Evolutionary conservation across 2,329 filamentous ascomycete genomes (phyloP).

Genomic region (Cladosporium sp.): DNA sequence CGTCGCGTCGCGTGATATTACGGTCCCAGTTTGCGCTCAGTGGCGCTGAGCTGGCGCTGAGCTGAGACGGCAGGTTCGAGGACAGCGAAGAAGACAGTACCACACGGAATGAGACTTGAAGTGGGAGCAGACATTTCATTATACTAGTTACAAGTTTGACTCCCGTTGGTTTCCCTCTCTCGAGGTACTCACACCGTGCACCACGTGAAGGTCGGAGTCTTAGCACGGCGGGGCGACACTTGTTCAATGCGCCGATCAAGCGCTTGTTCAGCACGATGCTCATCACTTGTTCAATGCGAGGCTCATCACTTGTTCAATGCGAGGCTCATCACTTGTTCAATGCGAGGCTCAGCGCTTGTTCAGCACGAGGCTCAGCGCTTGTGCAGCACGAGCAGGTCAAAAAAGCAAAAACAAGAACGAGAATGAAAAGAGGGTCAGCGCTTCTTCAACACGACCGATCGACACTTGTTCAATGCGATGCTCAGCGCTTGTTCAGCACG

Average conservation of each 20-base stretch:
- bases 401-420: no score
- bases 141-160: constrained; percentile 2
- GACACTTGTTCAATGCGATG: background rate
- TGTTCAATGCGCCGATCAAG: background rate
- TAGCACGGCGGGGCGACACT: background rate
- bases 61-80: background rate
- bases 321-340: background rate
- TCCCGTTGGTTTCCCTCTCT: constrained; percentile 6
- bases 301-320: background rate
- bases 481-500: no score
- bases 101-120: background rate
- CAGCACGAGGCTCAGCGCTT: no score
- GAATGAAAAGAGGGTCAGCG: no score
- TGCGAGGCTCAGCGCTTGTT: background rate
- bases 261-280: no score
- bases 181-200: constrained; percentile 8
- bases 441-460: background rate
- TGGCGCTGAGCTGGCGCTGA: background rate
- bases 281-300: no score
- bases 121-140: background rate
- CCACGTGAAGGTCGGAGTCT: constrained; percentile 8
- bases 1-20: no score
- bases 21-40: background rate
- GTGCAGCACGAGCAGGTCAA: no score
- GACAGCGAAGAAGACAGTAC: background rate